Percentiles rank a stretch among this genome's conserved stretches.
phyloP scores from a whole-genome alignment of 2,329 filamentous ascomycete species.

The Diaporthe australafricana region DNA sequence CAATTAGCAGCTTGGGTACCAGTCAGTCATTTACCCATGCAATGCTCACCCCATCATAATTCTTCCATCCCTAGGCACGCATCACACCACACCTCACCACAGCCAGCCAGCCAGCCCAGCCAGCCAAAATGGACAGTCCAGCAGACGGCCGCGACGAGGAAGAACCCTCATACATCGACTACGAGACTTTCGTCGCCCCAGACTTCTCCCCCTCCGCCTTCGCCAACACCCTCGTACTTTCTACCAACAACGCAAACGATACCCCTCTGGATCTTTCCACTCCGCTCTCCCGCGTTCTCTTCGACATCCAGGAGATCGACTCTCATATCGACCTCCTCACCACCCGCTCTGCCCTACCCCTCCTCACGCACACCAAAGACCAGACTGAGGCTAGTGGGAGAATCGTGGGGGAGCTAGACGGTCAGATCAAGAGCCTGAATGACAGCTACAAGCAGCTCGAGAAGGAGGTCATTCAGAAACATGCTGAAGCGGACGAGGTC shows the following conservation, averaged over 20 bases:
- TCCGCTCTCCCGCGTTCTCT: conserved; percentile 90
- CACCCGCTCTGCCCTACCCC: conserved; percentile 82
- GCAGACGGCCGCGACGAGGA: conserved; percentile 55
- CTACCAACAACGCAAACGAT: conserved; percentile 93
- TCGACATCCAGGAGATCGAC: conserved; percentile 97
- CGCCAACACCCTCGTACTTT: conserved; percentile 87
- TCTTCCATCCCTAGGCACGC: not conserved
- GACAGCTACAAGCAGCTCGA: conserved; percentile 88
- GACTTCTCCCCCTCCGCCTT: conserved; percentile 84
- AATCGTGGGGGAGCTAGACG: conserved; percentile 81
- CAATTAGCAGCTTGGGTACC: not conserved
- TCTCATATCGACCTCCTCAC: conserved; percentile 93
- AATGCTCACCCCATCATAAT: not conserved
- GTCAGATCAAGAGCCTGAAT: conserved; percentile 82
- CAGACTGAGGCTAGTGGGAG: conserved; percentile 79
- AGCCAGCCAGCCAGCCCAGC: not conserved
- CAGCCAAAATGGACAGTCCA: conserved; percentile 42
- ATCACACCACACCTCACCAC: not conserved
- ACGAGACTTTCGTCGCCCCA: conserved; percentile 88
- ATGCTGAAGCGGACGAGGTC: conserved; percentile 88
- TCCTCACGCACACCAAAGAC: conserved; percentile 81
- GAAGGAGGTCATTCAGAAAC: conserved; percentile 86
- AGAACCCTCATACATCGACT: conserved; percentile 92
- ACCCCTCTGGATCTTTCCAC: conserved; percentile 93
- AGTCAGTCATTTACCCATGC: not conserved